Percentiles rank a stretch among this genome's conserved stretches.
Evolutionary conservation across 139 green algal species (phyloP).

Genomic region (Chlamydomonas incerta): DNA sequence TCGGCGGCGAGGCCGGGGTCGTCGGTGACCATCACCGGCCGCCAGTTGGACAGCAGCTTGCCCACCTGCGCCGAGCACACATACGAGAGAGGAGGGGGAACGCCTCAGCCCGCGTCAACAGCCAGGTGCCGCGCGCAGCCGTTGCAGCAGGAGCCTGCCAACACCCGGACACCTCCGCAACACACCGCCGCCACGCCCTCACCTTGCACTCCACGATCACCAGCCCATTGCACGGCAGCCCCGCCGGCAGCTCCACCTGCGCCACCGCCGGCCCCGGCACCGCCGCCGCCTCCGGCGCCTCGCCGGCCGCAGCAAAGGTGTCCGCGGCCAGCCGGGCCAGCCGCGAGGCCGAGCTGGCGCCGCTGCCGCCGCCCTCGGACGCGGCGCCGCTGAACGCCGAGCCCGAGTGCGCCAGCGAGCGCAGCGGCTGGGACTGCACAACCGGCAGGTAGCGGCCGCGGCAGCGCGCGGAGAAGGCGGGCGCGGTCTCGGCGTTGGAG

Average conservation of each 20-base stretch:
- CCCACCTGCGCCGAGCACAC: slow-evolving; percentile 5
- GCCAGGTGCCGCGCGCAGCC: no score
- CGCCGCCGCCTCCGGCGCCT: neutral
- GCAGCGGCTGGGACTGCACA: neutral
- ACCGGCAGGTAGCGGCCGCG: slow-evolving; percentile 9
- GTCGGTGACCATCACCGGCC: slow-evolving; percentile 18
- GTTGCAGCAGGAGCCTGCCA: no score
- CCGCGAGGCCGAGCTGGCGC: no score
- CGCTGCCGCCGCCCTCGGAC: no score
- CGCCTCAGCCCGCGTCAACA: no score
- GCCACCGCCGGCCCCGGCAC: neutral
- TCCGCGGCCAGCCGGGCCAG: no score
- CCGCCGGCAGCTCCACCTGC: slow-evolving; percentile 21
- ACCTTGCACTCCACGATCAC: slow-evolving; percentile 35
- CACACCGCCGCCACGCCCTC: no score
- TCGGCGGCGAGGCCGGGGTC: slow-evolving; percentile 18
- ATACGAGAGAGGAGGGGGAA: no score
- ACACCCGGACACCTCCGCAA: no score
- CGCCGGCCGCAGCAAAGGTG: neutral
- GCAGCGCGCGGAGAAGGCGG: slow-evolving; percentile 15
- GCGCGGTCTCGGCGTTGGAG: neutral
- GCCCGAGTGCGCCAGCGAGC: no score
- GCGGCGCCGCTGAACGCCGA: no score
- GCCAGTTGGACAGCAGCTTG: slow-evolving; percentile 47
- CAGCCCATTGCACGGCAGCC: slow-evolving; percentile 15